phyloP scores from a whole-genome alignment of 2,329 filamentous ascomycete species.

The Leptographium procerum region DNA sequence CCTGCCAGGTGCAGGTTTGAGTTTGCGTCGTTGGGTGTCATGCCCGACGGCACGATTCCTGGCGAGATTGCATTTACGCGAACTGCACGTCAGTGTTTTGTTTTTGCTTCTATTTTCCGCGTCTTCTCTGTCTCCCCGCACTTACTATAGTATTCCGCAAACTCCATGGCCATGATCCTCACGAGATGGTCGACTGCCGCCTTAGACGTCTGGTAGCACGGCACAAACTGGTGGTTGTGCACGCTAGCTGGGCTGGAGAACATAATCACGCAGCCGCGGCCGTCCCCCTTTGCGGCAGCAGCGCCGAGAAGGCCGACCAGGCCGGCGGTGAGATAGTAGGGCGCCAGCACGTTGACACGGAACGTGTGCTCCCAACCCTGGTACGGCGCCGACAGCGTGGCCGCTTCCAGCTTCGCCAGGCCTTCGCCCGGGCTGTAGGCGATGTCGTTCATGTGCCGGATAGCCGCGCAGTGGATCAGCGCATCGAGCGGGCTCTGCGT shows the following conservation, averaged over 20 bases:
- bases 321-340: slow-evolving; percentile 13
- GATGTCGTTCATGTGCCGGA: slow-evolving; percentile 1
- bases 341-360: slow-evolving; percentile 12
- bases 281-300: slow-evolving; percentile 10
- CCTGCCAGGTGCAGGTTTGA: slow-evolving; percentile 4
- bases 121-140: neutral
- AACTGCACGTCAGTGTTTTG: neutral
- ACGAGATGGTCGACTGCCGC: slow-evolving; percentile 8
- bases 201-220: slow-evolving; percentile 5
- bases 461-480: slow-evolving; percentile 2
- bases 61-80: slow-evolving; percentile 6
- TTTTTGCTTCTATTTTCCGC: neutral
- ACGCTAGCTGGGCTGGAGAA: slow-evolving; percentile 14
- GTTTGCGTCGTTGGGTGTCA: slow-evolving; percentile 2
- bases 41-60: slow-evolving; percentile 4
- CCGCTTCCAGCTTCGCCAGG: slow-evolving; percentile 25
- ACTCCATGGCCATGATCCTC: slow-evolving; percentile 6
- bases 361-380: slow-evolving; percentile 11
- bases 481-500: neutral
- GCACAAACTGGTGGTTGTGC: slow-evolving; percentile 11
- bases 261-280: slow-evolving; percentile 13
- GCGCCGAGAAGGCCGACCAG: slow-evolving; percentile 11
- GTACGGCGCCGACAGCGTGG: slow-evolving; percentile 4
- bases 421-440: slow-evolving; percentile 6
- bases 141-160: slow-evolving; percentile 2